Conservation (phyloP, 2,329 filamentous ascomycete genomes). For the Xylariaceae sp. region DNA sequence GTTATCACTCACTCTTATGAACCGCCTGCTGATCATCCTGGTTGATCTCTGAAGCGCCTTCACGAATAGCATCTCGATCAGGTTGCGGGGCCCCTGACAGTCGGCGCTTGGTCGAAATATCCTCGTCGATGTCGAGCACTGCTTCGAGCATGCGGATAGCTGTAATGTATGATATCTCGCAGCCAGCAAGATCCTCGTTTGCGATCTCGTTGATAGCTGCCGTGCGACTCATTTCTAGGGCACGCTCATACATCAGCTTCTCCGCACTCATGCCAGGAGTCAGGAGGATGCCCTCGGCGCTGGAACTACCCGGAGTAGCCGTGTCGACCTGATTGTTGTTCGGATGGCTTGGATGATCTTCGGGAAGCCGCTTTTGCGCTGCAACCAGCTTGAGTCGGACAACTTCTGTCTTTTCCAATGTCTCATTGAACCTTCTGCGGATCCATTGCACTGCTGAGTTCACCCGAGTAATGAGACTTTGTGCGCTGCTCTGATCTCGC, state of each 20-base stretch:
- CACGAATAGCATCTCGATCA: slow-evolving; percentile 36
- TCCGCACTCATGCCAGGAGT: slow-evolving; percentile 90
- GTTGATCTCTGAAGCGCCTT: slow-evolving; percentile 50
- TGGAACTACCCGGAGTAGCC: slow-evolving; percentile 54
- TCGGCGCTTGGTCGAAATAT: slow-evolving; percentile 37
- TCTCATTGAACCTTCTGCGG: slow-evolving; percentile 90
- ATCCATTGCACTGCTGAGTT: slow-evolving; percentile 97
- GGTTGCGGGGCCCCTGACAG: slow-evolving; percentile 36
- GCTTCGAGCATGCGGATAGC: slow-evolving; percentile 94
- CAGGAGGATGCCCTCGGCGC: slow-evolving; percentile 74
- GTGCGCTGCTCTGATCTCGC: slow-evolving; percentile 37
- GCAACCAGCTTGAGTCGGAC: slow-evolving; percentile 85
- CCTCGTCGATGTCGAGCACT: slow-evolving; percentile 79
- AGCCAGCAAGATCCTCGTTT: slow-evolving; percentile 80
- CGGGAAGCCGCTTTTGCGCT: slow-evolving; percentile 76
- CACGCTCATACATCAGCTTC: slow-evolving; percentile 96
- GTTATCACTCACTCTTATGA: slow-evolving; percentile 59
- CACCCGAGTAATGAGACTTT: slow-evolving; percentile 64
- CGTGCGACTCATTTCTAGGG: slow-evolving; percentile 91
- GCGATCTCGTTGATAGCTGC: slow-evolving; percentile 96
- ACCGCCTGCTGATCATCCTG: slow-evolving; percentile 70
- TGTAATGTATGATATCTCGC: slow-evolving; percentile 89
- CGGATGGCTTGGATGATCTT: slow-evolving; percentile 82
- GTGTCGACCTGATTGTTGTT: slow-evolving; percentile 65
- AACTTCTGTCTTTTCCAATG: slow-evolving; percentile 91